Base-by-base conservation (phyloP, 2,329 filamentous ascomycete species). In the Phoma sp. region DNA sequence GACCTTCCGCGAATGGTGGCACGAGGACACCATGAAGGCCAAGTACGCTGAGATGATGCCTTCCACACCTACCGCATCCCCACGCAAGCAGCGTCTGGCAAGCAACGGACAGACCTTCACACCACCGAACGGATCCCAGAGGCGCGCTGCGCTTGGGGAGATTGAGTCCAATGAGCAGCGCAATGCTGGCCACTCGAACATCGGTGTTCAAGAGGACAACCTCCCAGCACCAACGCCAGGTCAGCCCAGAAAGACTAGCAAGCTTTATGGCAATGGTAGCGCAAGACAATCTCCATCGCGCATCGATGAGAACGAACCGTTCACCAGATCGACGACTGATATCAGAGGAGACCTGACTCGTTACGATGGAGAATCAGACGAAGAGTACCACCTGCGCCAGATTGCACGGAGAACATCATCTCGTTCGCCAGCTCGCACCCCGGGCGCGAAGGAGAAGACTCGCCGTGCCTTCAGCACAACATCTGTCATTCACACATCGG, bases 1-100 rank as follows among this genome's bases (percentile, higher is more conserved):
- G 29, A 88, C 90, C 29, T 99, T 99, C 86, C 87, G 95, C n/a
- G 92, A 98, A 77, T 99, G 95, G 95, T 98, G 93, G 91, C 83
- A 86, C 61, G 87, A 90, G 69, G 88, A 91, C 71, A 83, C 81
- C 36, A 84, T 95, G 68, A 92, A 92, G 78, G 90, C 93, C 78
- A 90, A 92, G 70, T 79, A 93, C 53, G 89, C 92, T 75, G 86
- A 78, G 25, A 74, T 84, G 64, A 72, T 78, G 56, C 80, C 84
- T 20, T 78, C 81, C 6, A 87, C 85, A 1, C 82, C 84, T 12
- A 86, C 84, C 49, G 86, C 83, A 73, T 77, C 74, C 29, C 72
- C 77, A 11, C 74, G 72, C 62, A 79, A 74, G 65, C 74, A 79
- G 62, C 75, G 78, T 37, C 71, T 81, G 47, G 82, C 85, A 63